Evolutionary conservation across 495 filamentous ascomycete genomes (phyloP).

Genomic region (Daldinia concentrica): DNA sequence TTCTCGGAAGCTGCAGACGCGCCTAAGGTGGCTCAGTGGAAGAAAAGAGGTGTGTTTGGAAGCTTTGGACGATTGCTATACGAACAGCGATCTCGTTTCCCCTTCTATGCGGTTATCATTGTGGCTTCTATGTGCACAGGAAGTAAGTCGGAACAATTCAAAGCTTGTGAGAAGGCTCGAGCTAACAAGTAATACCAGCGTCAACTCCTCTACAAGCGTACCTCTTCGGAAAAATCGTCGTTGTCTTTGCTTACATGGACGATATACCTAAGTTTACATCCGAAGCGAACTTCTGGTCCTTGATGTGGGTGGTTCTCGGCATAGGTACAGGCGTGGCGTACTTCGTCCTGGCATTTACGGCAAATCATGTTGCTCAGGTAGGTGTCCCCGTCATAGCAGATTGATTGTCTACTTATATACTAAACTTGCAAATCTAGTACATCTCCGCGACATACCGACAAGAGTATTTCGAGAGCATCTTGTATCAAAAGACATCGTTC

Average conservation of each 20-base stretch:
- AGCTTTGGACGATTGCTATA: slow-evolving; percentile 60
- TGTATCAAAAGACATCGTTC: slow-evolving; percentile 67
- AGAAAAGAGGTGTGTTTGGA: slow-evolving; percentile 50
- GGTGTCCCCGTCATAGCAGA: slow-evolving; percentile 1
- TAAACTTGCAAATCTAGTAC: slow-evolving; percentile 39
- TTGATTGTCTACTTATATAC: slow-evolving; percentile 25
- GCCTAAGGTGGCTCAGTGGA: slow-evolving; percentile 44
- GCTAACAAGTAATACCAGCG: slow-evolving; percentile 37
- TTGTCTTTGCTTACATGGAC: slow-evolving; percentile 48
- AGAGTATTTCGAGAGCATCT: slow-evolving; percentile 66
- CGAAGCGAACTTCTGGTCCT: slow-evolving; percentile 56
- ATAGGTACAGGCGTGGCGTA: slow-evolving; percentile 52
- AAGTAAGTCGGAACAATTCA: slow-evolving; percentile 25
- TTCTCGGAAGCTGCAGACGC: slow-evolving; percentile 42
- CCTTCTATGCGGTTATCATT: slow-evolving; percentile 50
- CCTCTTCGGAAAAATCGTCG: slow-evolving; percentile 56
- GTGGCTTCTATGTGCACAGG: slow-evolving; percentile 52
- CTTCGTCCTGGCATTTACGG: slow-evolving; percentile 48
- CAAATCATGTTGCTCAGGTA: slow-evolving; percentile 51
- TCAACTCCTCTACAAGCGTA: slow-evolving; percentile 54
- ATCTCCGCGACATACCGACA: slow-evolving; percentile 62
- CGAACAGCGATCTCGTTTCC: slow-evolving; percentile 54
- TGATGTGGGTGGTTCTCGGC: slow-evolving; percentile 60
- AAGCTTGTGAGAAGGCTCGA: neutral
- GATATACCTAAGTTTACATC: slow-evolving; percentile 41